These are phyloP conservation scores for Diutina mesorugosa DNA, from an alignment of 1,139 yeast species.

Conservation along the genomic window DNA sequence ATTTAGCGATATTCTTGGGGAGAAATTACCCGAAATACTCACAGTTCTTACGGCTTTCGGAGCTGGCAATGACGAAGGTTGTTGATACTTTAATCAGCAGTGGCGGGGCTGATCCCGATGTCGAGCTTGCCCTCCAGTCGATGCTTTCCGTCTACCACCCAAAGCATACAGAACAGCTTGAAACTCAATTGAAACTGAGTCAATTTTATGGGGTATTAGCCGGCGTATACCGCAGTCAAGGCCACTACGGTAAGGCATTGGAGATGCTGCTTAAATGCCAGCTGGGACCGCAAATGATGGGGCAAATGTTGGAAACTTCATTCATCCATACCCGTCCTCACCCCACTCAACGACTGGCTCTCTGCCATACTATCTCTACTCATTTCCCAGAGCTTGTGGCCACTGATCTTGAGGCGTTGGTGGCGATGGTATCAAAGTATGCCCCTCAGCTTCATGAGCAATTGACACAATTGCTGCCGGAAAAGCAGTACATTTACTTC, in stretches of 20 bases:
- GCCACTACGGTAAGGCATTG: constrained; percentile 36
- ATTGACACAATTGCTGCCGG: background rate
- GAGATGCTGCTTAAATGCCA: constrained; percentile 18
- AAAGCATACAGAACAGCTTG: constrained; percentile 29
- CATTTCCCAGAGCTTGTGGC: constrained; percentile 25
- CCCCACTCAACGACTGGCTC: constrained; percentile 18
- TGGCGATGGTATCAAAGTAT: constrained; percentile 19
- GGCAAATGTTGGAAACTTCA: constrained; percentile 24
- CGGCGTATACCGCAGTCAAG: constrained; percentile 40
- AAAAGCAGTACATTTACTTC: background rate
- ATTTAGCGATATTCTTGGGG: constrained; percentile 57
- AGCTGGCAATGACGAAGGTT: constrained; percentile 26
- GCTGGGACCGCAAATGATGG: constrained; percentile 6
- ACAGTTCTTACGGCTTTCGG: constrained; percentile 64
- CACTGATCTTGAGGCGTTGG: constrained; percentile 23
- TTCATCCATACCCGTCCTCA: constrained; percentile 15
- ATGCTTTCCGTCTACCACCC: constrained; percentile 54
- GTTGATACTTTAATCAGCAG: constrained; percentile 26
- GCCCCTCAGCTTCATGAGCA: constrained; percentile 23
- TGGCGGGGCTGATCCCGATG: constrained; percentile 33
- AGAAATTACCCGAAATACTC: constrained; percentile 68
- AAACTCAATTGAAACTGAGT: constrained; percentile 39
- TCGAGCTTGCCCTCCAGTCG: constrained; percentile 63
- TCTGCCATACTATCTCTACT: constrained; percentile 19
- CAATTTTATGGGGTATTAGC: constrained; percentile 47